Base-by-base conservation (phyloP, 805 yeast genomes). In the Grigorovia humatica region DNA sequence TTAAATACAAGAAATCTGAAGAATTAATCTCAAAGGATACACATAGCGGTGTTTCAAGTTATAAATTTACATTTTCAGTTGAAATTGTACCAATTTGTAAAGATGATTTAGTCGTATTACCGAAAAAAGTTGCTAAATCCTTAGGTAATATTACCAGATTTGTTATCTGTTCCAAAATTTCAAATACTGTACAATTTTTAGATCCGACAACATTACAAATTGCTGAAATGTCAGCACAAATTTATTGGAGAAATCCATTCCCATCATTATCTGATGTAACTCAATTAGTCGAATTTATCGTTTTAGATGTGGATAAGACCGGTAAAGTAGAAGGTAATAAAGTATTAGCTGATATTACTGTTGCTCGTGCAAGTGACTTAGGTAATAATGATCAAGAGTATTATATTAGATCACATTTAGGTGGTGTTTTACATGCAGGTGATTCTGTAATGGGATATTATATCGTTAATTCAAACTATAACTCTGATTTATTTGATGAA, bases 21-120 rank as follows among this genome's bases (percentile, higher is more conserved):
- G 97, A 93, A 73, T 80, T 95, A 63, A 82, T 93, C 54, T 84
- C 95, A 53, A 83, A 82, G 53, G 96, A 95, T 74, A 87, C 85
- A 41, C 99, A 93, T 61, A 81, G 96, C 1, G 93, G 96, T 63
- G 74, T 84, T 19, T 81, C 95, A 20, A 78, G 82, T 50, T 91
- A 88, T 72, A 93, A 93, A 72, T 95, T 90, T 67, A 78, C 97
- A 8, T 91, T 77, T 65, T 88, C 97, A 13, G 85, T 91, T 42
- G 99, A 93, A 70, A 81, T 93, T 58, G 96, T 88, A 1, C 99
- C 99, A 18, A 82, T 95, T 46, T 93, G 99, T 78, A 86, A 91
- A 69, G 99, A 93, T 65, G 99, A 95, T 67, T 74, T 93, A 60
- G 96, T 93, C 19, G 88, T 91, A 40, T 74, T 93, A 58, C 99